These are phyloP conservation scores for Ceratobasidium sp. DNA, from an alignment of 1,284 basidiomycete species.

Conservation along the genomic window DNA sequence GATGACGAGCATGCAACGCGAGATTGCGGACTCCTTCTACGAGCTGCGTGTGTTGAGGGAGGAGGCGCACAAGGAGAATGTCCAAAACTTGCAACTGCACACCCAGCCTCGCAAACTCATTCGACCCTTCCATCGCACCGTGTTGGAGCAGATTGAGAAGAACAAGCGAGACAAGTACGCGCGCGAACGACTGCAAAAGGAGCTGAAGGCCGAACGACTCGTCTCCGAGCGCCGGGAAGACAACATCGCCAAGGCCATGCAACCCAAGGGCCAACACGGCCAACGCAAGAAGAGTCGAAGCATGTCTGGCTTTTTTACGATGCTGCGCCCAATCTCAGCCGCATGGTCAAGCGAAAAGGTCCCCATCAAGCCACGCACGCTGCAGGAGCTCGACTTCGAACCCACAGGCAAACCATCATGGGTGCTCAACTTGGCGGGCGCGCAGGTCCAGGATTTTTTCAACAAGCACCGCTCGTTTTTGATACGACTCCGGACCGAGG, in stretches of 20 bases:
- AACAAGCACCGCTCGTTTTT: slow-evolving; percentile 83
- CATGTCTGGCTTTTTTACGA: slow-evolving; percentile 73
- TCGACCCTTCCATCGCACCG: slow-evolving; percentile 74
- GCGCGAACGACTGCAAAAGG: slow-evolving; percentile 72
- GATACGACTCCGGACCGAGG: slow-evolving; percentile 83
- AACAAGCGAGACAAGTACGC: slow-evolving; percentile 75
- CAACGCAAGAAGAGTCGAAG: slow-evolving; percentile 81
- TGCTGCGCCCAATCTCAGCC: slow-evolving; percentile 82
- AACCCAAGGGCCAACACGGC: slow-evolving; percentile 69
- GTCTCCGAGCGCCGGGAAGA: slow-evolving; percentile 77
- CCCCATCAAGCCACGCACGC: slow-evolving; percentile 62
- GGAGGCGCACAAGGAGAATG: slow-evolving; percentile 72
- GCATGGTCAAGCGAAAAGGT: slow-evolving; percentile 44
- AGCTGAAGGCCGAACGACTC: slow-evolving; percentile 76
- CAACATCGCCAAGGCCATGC: slow-evolving; percentile 75
- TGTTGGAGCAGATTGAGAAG: slow-evolving; percentile 76
- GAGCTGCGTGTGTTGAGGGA: slow-evolving; percentile 76
- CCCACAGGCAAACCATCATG: slow-evolving; percentile 75
- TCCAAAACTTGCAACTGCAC: slow-evolving; percentile 59
- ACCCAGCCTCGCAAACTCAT: slow-evolving; percentile 59
- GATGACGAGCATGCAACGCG: slow-evolving; percentile 75
- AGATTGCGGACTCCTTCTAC: slow-evolving; percentile 67
- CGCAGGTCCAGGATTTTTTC: slow-evolving; percentile 71
- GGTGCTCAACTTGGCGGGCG: slow-evolving; percentile 76
- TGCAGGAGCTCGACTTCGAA: slow-evolving; percentile 76